Conservation (phyloP, 1,139 yeast genomes). For the Lodderomyces elongisporus region DNA sequence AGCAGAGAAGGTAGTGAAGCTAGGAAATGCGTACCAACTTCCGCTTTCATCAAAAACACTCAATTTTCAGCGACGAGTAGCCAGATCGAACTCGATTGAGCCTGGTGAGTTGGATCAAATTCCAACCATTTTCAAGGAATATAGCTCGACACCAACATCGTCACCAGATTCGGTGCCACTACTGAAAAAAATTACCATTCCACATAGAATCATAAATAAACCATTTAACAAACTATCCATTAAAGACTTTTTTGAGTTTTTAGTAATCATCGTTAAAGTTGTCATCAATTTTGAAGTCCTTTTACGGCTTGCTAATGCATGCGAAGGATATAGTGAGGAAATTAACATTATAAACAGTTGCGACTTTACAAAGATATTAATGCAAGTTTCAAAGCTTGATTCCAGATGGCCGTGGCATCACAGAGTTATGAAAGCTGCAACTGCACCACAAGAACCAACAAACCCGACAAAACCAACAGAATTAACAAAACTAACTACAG, state of each 20-base stretch:
- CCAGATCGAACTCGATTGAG: conserved; percentile 8
- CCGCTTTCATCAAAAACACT: conserved; percentile 42
- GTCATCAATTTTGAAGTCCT: conserved; percentile 33
- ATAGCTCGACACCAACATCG: conserved; percentile 5
- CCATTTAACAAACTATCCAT: conserved; percentile 38
- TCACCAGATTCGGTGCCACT: not conserved
- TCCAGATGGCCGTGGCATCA: not conserved
- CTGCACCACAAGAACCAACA: too few species aligned
- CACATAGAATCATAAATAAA: conserved; percentile 40
- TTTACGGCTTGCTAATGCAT: conserved; percentile 13
- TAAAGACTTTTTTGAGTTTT: conserved; percentile 36
- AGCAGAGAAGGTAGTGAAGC: conserved; percentile 28
- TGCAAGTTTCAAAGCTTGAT: conserved; percentile 2
- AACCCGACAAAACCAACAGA: too few species aligned
- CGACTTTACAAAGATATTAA: conserved; percentile 9
- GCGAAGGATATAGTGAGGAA: conserved; percentile 1
- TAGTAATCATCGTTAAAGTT: conserved; percentile 35
- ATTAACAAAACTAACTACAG: too few species aligned
- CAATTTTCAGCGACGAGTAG: conserved; percentile 31
- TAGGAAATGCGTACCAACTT: conserved; percentile 33
- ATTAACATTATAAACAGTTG: conserved; percentile 11
- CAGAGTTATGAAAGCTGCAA: not conserved
- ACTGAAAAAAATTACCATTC: conserved; percentile 29
- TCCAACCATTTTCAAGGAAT: conserved; percentile 10
- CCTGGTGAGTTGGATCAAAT: conserved; percentile 12